Conservation (phyloP, 345 rosid species). For the Abelmoschus esculentus region DNA sequence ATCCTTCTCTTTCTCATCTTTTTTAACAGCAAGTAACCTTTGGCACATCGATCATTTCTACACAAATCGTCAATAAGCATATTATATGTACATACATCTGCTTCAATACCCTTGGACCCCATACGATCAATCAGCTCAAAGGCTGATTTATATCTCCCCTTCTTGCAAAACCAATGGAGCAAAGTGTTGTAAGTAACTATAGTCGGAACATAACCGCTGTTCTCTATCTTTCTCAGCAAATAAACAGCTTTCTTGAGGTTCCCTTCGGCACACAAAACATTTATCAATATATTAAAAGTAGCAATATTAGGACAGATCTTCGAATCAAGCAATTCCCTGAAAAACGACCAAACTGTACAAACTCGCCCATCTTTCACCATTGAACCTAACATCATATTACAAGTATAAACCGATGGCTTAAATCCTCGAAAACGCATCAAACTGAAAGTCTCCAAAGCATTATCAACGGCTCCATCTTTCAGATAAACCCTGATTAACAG, state of each 20-base stretch:
- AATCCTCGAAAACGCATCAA: constrained; percentile 49
- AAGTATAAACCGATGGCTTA: constrained; percentile 39
- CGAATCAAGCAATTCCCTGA: constrained; percentile 60
- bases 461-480: constrained; percentile 42
- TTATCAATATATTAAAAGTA: constrained; percentile 71
- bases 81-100: constrained; percentile 76
- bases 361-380: constrained; percentile 21
- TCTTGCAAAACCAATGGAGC: constrained; percentile 76
- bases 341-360: constrained; percentile 57
- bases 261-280: constrained; percentile 59
- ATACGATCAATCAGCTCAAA: constrained; percentile 55
- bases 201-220: constrained; percentile 61
- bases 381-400: constrained; percentile 33
- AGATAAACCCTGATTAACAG: constrained; percentile 34
- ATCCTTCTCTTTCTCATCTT: constrained; percentile 68
- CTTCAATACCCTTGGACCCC: constrained; percentile 59
- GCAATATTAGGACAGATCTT: constrained; percentile 66
- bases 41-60: constrained; percentile 64
- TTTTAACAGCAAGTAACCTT: constrained; percentile 67
- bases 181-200: constrained; percentile 69
- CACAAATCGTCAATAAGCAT: constrained; percentile 68
- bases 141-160: constrained; percentile 56
- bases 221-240: constrained; percentile 77
- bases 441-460: constrained; percentile 51
- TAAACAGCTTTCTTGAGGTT: constrained; percentile 53